Conservation (phyloP, 2,329 filamentous ascomycete species). For the Apiospora hydei region DNA sequence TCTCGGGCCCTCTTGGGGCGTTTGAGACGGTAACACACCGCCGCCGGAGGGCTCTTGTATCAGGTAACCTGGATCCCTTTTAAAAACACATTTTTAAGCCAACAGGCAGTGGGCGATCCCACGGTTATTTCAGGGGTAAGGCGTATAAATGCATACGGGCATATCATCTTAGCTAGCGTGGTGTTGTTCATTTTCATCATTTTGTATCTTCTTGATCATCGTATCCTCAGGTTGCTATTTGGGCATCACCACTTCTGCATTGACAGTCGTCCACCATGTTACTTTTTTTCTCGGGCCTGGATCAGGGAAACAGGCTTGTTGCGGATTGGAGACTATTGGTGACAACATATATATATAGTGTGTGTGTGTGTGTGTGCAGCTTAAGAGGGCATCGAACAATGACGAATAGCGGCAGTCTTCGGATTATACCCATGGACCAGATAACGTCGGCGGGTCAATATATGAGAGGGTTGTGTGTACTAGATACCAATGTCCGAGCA, state of each 20-base stretch:
- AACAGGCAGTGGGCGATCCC: background rate
- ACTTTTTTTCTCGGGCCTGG: background rate
- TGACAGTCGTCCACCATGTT: background rate
- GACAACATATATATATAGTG: background rate
- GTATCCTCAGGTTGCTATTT: background rate
- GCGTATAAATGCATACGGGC: constrained; percentile 15
- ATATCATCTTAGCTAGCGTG: constrained; percentile 5
- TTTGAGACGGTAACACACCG: constrained; percentile 39
- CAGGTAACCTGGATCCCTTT: constrained; percentile 30
- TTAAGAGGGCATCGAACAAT: background rate
- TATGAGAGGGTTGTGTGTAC: background rate
- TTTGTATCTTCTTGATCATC: background rate
- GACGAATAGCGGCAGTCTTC: background rate
- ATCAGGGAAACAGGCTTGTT: background rate
- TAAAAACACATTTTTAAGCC: constrained; percentile 24
- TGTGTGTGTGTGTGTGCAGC: background rate
- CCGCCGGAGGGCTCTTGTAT: constrained; percentile 38
- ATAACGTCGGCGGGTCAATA: background rate
- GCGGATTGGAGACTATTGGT: background rate
- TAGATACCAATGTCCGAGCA: background rate
- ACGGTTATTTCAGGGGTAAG: background rate
- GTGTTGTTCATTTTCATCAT: constrained; percentile 9
- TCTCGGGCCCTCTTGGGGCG: constrained; percentile 33
- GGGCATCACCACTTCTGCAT: background rate
- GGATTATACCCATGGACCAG: background rate